A percentile compares a stretch with the other conserved stretches of the same genome.
phyloP scores from a whole-genome alignment of 2,329 filamentous ascomycete species.

The Alternaria angustiovoidea region DNA sequence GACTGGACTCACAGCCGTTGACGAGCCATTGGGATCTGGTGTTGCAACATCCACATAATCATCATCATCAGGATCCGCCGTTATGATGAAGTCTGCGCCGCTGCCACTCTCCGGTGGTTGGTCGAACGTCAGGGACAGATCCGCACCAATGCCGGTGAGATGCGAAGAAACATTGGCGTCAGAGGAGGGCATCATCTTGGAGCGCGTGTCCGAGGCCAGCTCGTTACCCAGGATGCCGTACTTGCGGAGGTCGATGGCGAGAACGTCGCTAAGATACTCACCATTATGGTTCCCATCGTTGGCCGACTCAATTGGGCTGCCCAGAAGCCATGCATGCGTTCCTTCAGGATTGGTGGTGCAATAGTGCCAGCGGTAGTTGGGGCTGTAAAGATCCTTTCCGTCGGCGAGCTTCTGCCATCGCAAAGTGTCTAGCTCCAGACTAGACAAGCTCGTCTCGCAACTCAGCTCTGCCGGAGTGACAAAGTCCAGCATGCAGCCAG shows the following conservation, averaged over 20 bases:
- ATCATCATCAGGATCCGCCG: constrained; percentile 79
- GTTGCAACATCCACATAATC: constrained; percentile 68
- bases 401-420: constrained; percentile 96
- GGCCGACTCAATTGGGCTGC: constrained; percentile 78
- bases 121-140: constrained; percentile 88
- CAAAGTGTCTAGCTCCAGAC: constrained; percentile 83
- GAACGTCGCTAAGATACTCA: constrained; percentile 92
- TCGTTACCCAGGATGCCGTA: constrained; percentile 91
- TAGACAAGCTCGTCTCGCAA: constrained; percentile 88
- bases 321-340: constrained; percentile 96
- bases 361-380: constrained; percentile 97
- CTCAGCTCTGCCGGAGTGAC: constrained; percentile 91
- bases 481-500: constrained; percentile 90
- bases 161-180: constrained; percentile 62
- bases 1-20: constrained; percentile 51
- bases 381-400: constrained; percentile 89
- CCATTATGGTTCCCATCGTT: constrained; percentile 76
- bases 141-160: constrained; percentile 75
- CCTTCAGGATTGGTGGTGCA: constrained; percentile 95
- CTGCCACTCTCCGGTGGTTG: constrained; percentile 83
- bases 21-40: constrained; percentile 49
- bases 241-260: constrained; percentile 89
- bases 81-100: constrained; percentile 90
- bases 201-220: constrained; percentile 57
- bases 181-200: constrained; percentile 55